These are phyloP conservation scores for Starmerella bombicola DNA, from an alignment of 805 yeast species.

Conservation along the genomic window DNA sequence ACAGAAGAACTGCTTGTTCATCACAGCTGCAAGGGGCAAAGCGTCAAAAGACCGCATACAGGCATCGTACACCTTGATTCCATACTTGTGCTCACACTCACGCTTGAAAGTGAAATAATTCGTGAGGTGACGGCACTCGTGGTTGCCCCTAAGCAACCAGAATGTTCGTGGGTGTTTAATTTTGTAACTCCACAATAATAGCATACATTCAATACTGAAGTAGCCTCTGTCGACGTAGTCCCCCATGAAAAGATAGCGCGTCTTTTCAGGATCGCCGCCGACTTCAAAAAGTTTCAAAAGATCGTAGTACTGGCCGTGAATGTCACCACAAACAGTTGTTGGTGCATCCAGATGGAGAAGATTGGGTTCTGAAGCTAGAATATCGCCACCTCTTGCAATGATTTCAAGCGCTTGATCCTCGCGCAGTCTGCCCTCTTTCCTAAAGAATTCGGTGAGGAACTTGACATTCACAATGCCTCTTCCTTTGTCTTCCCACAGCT, in stretches of 20 bases:
- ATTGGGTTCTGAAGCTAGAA: constrained; percentile 63
- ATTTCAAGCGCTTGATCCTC: constrained; percentile 61
- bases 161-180: constrained; percentile 60
- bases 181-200: constrained; percentile 68
- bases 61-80: constrained; percentile 48
- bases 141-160: constrained; percentile 84
- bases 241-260: constrained; percentile 74
- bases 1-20: constrained; percentile 89
- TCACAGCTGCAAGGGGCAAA: constrained; percentile 80
- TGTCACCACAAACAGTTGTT: constrained; percentile 89
- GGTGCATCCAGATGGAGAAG: constrained; percentile 77
- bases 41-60: constrained; percentile 71
- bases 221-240: constrained; percentile 94
- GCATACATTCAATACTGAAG: constrained; percentile 59
- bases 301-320: constrained; percentile 94
- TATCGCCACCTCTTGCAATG: constrained; percentile 47
- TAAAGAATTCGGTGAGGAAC: constrained; percentile 61
- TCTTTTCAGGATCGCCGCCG: constrained; percentile 73
- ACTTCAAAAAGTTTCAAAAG: constrained; percentile 82
- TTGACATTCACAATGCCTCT: constrained; percentile 48
- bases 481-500: constrained; percentile 49
- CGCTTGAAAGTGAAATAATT: constrained; percentile 85
- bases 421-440: constrained; percentile 65
- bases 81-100: constrained; percentile 82
- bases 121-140: constrained; percentile 86